These are phyloP conservation scores for Glaciozyma martinii DNA, from an alignment of 768 basidiomycete species.

Conservation along the genomic window DNA sequence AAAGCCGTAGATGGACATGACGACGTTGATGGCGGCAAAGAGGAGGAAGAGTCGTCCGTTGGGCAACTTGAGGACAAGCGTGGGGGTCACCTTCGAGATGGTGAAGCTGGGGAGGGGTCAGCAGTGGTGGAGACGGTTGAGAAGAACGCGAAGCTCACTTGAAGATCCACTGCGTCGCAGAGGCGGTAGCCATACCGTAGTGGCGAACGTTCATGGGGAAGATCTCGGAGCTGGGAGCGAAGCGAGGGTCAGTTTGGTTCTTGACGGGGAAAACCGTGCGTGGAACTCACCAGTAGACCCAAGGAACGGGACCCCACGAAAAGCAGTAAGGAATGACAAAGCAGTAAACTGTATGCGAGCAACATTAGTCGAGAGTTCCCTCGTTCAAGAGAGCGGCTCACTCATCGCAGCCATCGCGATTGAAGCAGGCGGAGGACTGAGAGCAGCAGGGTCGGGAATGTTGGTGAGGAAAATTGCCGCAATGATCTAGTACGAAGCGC, in stretches of 20 bases:
- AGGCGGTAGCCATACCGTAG: slow-evolving; percentile 65
- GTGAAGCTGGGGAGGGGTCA: slow-evolving; percentile 50
- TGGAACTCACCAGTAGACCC: slow-evolving; percentile 45
- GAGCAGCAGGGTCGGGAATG: not conserved
- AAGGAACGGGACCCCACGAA: slow-evolving; percentile 58
- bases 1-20: not conserved
- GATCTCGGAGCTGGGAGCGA: slow-evolving; percentile 60
- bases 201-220: slow-evolving; percentile 77
- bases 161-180: slow-evolving; percentile 73
- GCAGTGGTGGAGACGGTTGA: not conserved
- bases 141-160: slow-evolving; percentile 45
- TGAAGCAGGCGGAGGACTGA: not conserved
- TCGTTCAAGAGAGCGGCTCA: not conserved
- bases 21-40: not conserved
- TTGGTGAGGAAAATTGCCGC: not conserved
- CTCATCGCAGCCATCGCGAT: slow-evolving; percentile 1
- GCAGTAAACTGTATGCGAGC: not conserved
- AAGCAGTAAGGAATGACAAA: slow-evolving; percentile 2
- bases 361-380: not conserved
- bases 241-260: not conserved
- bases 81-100: slow-evolving; percentile 61
- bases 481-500: not conserved
- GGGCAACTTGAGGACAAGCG: slow-evolving; percentile 49
- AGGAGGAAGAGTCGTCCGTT: slow-evolving; percentile 2
- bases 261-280: no score